Base-by-base conservation (phyloP, 345 rosid species). In the Ailanthus altissimus region DNA sequence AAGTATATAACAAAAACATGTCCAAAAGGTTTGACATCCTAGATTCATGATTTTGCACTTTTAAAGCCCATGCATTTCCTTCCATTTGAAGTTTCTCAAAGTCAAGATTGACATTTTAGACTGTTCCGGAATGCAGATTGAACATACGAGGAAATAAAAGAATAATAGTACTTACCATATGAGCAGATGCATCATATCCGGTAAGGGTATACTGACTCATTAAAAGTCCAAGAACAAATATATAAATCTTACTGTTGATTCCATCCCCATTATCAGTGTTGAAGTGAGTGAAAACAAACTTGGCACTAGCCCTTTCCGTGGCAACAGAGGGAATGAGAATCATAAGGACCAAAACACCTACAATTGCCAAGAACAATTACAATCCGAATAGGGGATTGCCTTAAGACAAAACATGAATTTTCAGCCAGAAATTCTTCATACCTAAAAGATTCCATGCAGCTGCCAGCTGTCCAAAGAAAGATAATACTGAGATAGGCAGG, bases 131-230 rank as follows among this genome's bases (percentile, higher is more conserved):
- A 43, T 21, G 32, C 2, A 60, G 21, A 43, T 20, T 18, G 12
- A 21, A 69, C 5, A 32, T 43, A 32, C 12, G 18, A 42, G n/a
- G 21, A 53, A 75, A 54, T n/a, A 15, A 62, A 56, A 73, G 69
- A 58, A 57, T 16, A 62, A 70, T 40, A 43, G 10, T 56, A 73
- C 85, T 81, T 81, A 95, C 99, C 99, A 96, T 90, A 85, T 93
- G 99, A 75, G 97, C 98, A 66, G 99, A 96, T 1, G 98, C 98
- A 84, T 96, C 98, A 66, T 93, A 93, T 20, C 98, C 99, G 21
- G 93, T 81, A 46, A 96, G 90, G 28, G 99, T 96, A 70, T 96
- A 93, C 82, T 96, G 98, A 81, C 94, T 93, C 99, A 96, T 92
- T 21, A 96, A 88, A 74, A 96, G 94, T 54, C 99, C 99, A 36